Evolutionary conservation across 1,284 basidiomycete species (phyloP).

Genomic region (Malassezia nana): DNA sequence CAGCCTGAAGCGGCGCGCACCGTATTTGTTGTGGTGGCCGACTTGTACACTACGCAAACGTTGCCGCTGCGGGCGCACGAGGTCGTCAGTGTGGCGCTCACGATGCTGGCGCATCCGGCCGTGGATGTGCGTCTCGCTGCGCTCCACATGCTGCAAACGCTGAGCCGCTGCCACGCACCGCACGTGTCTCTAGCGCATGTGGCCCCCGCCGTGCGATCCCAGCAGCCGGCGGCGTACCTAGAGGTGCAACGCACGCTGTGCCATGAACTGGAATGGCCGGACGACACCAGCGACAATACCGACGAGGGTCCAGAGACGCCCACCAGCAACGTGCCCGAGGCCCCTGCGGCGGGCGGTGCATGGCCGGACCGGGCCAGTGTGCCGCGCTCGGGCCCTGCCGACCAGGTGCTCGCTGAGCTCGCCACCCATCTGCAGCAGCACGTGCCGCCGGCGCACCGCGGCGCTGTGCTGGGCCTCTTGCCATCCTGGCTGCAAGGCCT

Average conservation of each 20-base stretch:
- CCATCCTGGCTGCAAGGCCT: conserved; percentile 4
- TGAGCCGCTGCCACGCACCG: neutral
- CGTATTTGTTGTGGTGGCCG: conserved; percentile 70
- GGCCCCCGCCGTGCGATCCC: conserved; percentile 55
- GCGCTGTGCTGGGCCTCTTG: neutral
- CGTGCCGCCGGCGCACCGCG: conserved; percentile 2
- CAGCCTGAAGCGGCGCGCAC: conserved; percentile 50
- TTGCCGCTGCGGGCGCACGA: conserved; percentile 66
- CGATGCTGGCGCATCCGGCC: conserved; percentile 61
- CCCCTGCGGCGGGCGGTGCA: too few relatives aligned
- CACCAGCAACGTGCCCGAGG: too few relatives aligned
- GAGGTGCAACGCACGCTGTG: conserved; percentile 3
- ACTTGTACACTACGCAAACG: conserved; percentile 58
- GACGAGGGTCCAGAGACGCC: neutral
- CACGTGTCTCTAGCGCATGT: neutral
- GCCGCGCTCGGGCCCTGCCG: neutral
- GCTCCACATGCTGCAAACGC: conserved; percentile 58
- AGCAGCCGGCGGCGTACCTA: conserved; percentile 60
- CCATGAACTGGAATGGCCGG: neutral
- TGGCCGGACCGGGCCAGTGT: neutral
- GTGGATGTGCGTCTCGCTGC: conserved; percentile 63
- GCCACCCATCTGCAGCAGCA: conserved; percentile 1
- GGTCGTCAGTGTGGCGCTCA: conserved; percentile 54
- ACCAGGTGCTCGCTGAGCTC: neutral
- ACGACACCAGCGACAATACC: neutral